Conservation (phyloP, 345 rosid genomes). For the Hibiscus trionum region DNA sequence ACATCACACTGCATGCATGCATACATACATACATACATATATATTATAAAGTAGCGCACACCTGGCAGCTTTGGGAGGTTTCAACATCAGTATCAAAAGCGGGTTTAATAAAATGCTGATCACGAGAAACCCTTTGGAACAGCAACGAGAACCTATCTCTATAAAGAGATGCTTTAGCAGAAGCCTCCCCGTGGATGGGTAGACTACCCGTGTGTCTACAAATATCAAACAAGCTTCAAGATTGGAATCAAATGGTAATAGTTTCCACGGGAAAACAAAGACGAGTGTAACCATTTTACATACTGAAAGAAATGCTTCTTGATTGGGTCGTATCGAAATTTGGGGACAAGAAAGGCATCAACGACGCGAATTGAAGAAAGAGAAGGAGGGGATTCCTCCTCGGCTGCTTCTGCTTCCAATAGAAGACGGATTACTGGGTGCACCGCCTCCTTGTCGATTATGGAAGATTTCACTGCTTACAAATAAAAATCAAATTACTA, state of each 20-base stretch:
- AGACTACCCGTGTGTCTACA: constrained; percentile 46
- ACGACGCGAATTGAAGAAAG: constrained; percentile 44
- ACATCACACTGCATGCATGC: too few relatives aligned
- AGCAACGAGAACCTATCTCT: constrained; percentile 70
- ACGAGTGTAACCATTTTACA: not conserved
- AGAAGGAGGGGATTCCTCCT: constrained; percentile 36
- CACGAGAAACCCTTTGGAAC: constrained; percentile 76
- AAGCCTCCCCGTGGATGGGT: constrained; percentile 73
- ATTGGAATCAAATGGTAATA: not conserved
- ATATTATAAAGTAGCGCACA: constrained; percentile 8
- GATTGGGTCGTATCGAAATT: constrained; percentile 60
- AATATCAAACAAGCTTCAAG: not conserved
- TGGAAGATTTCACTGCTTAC: constrained; percentile 53
- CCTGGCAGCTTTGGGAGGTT: constrained; percentile 66
- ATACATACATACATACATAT: too few relatives aligned
- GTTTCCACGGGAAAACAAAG: not conserved
- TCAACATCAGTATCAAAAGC: constrained; percentile 60
- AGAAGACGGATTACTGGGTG: constrained; percentile 42
- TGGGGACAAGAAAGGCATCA: constrained; percentile 77
- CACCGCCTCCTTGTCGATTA: constrained; percentile 58
- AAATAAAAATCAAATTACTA: not conserved
- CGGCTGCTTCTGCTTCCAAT: constrained; percentile 62
- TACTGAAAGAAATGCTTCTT: constrained; percentile 78
- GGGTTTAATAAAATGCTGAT: constrained; percentile 64
- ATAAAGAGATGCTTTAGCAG: constrained; percentile 61